These are phyloP conservation scores for Ceratopteris richardii DNA, from an alignment of 75 land plant genomes.

Conservation along the genomic window DNA sequence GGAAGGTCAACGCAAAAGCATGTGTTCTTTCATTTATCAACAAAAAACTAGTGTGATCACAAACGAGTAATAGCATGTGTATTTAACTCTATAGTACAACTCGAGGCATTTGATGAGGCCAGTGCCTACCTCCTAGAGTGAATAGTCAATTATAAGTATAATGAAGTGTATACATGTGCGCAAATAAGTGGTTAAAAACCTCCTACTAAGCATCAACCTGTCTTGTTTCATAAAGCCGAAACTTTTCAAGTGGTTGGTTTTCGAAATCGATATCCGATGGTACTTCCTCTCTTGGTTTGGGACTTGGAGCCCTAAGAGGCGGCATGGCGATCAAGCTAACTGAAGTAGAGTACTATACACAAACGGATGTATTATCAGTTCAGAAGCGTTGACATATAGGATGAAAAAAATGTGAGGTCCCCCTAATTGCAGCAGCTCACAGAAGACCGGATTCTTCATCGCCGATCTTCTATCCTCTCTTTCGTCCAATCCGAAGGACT, in stretches of 20 bases:
- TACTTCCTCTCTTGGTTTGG: not conserved
- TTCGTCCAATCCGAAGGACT: too few species aligned
- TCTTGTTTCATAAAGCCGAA: slow-evolving; percentile 82
- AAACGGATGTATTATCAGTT: not conserved
- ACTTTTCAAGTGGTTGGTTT: slow-evolving; percentile 65
- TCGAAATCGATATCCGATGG: not conserved
- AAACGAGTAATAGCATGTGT: too few species aligned
- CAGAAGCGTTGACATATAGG: not conserved
- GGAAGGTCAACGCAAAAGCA: slow-evolving; percentile 1
- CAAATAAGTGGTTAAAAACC: too few species aligned
- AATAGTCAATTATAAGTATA: too few species aligned
- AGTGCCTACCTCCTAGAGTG: too few species aligned
- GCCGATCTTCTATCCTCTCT: too few species aligned
- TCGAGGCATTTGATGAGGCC: too few species aligned
- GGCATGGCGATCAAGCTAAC: not conserved
- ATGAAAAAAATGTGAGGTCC: not conserved
- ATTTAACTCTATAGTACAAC: too few species aligned
- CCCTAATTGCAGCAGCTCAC: not conserved
- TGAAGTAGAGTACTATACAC: too few species aligned
- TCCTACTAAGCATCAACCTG: too few species aligned
- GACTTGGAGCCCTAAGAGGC: not conserved
- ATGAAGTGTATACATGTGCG: too few species aligned
- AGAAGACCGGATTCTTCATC: not conserved
- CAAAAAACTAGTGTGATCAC: too few species aligned
- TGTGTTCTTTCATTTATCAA: not conserved